Percentiles rank a stretch among this genome's conserved stretches.
Conservation (phyloP, 345 rosid species). For the Clarkia xantiana region DNA sequence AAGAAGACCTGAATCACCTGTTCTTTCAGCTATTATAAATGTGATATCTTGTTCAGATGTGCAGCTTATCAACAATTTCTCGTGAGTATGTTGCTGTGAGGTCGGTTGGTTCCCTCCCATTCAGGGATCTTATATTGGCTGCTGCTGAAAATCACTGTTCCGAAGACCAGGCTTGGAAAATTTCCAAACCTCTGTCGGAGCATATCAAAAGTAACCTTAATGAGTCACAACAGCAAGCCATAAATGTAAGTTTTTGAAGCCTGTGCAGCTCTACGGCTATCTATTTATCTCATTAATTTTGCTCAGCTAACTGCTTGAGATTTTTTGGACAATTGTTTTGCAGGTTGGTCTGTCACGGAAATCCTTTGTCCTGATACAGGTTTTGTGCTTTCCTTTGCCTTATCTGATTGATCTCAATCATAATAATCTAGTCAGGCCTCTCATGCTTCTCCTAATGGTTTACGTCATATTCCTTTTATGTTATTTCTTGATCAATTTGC, state of each 20-base stretch:
- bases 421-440: too few relatives aligned
- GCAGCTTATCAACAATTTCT: conserved; percentile 81
- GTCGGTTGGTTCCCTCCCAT: conserved; percentile 69
- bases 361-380: conserved; percentile 87
- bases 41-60: conserved; percentile 38
- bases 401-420: background rate
- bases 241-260: conserved; percentile 44
- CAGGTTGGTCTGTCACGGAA: conserved; percentile 85
- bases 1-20: background rate
- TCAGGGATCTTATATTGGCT: conserved; percentile 69
- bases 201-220: conserved; percentile 52
- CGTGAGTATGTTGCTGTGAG: conserved; percentile 81
- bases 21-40: background rate
- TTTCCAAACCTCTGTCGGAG: conserved; percentile 54
- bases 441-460: background rate
- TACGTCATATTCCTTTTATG: background rate
- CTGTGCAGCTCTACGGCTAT: background rate
- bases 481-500: background rate
- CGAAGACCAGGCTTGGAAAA: conserved; percentile 63
- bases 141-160: conserved; percentile 37
- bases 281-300: too few relatives aligned
- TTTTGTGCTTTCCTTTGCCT: conserved; percentile 12
- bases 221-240: conserved; percentile 72
- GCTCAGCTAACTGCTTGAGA: too few relatives aligned
- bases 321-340: conserved; percentile 9